Percentiles rank a stretch among this genome's conserved stretches.
Evolutionary conservation across 2,329 filamentous ascomycete genomes (phyloP).

Genomic region (Gaeumannomyces sp.): DNA sequence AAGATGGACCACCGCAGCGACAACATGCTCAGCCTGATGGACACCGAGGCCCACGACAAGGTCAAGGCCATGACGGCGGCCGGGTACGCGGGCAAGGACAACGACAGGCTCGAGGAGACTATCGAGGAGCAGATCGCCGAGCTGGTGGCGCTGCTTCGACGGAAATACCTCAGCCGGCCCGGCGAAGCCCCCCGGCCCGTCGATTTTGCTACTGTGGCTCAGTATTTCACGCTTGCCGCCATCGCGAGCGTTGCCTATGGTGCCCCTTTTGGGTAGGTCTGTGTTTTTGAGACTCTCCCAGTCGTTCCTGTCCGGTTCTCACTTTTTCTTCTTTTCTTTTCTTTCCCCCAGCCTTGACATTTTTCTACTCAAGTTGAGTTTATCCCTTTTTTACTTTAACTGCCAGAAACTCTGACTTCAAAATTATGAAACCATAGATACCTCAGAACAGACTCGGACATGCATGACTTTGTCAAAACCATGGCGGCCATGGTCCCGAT

Average conservation of each 20-base stretch:
- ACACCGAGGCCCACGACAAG: conserved; percentile 22
- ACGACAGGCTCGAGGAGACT: conserved; percentile 19
- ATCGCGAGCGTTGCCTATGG: conserved; percentile 43
- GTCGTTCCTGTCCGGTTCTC: too few species aligned
- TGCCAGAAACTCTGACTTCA: too few species aligned
- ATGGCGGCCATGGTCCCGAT: conserved; percentile 31
- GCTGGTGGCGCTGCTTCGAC: conserved; percentile 15
- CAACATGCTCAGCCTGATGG: conserved; percentile 39
- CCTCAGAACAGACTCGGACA: conserved; percentile 34
- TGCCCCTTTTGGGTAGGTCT: conserved; percentile 31
- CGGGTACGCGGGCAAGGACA: conserved; percentile 24
- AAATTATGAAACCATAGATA: conserved; percentile 12
- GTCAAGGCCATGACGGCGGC: conserved; percentile 21
- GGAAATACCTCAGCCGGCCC: conserved; percentile 15
- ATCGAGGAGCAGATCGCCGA: conserved; percentile 18
- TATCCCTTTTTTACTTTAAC: too few species aligned
- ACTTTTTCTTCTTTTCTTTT: too few species aligned
- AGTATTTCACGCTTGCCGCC: conserved; percentile 45
- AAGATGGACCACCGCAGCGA: conserved; percentile 41
- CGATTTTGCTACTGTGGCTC: conserved; percentile 38
- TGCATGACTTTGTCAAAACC: conserved; percentile 35
- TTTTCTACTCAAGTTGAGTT: too few species aligned
- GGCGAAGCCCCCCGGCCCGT: conserved; percentile 21
- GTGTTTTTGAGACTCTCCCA: too few species aligned
- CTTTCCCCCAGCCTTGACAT: too few species aligned